Conservation (phyloP, 768 basidiomycete species). For the Solioccasus polychromus region DNA sequence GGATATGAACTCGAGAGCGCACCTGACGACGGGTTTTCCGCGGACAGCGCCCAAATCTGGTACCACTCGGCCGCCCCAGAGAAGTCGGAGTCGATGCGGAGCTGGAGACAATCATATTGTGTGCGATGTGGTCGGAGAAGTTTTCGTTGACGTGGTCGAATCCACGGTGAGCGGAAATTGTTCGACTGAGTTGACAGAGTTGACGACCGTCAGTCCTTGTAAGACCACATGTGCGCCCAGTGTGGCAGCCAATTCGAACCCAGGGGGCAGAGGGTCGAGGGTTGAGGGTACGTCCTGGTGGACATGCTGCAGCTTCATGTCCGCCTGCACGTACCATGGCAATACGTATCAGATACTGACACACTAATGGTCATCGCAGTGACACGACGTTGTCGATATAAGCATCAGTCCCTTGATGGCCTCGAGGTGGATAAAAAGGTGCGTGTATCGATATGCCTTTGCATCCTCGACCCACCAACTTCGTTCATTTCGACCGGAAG, state of each 20-base stretch:
- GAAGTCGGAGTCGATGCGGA: too few species aligned
- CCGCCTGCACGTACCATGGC: background rate
- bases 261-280: constrained; percentile 9
- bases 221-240: background rate
- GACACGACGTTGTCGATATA: background rate
- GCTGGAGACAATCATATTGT: too few species aligned
- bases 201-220: too few species aligned
- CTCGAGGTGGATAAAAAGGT: constrained; percentile 5
- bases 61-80: too few species aligned
- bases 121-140: constrained; percentile 7
- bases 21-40: too few species aligned
- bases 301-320: constrained; percentile 14
- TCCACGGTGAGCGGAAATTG: constrained; percentile 6
- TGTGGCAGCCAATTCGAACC: constrained; percentile 24
- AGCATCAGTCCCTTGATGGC: constrained; percentile 9
- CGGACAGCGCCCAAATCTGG: too few species aligned
- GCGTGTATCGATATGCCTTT: background rate
- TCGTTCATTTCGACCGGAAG: constrained; percentile 1
- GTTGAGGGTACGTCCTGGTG: constrained; percentile 13
- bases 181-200: constrained; percentile 6
- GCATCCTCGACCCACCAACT: background rate
- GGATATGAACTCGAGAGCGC: too few species aligned
- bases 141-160: constrained; percentile 2
- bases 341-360: too few species aligned
- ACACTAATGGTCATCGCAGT: too few species aligned